These are phyloP conservation scores for Mycena latifolia DNA, from an alignment of 768 basidiomycete genomes.

Conservation along the genomic window DNA sequence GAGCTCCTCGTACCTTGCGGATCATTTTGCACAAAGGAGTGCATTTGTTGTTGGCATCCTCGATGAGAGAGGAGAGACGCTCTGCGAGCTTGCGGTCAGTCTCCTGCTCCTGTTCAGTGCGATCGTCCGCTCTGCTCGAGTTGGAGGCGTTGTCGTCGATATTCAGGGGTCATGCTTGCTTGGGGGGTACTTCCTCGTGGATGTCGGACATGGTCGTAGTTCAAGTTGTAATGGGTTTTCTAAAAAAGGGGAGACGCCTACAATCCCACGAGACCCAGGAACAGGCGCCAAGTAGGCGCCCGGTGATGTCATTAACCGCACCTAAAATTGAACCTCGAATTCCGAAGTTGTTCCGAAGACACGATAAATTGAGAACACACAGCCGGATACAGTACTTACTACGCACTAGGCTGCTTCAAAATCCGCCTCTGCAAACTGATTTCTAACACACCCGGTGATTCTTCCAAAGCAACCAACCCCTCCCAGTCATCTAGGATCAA, in stretches of 20 bases:
- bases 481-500: conserved; percentile 43
- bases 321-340: no score
- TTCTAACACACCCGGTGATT: conserved; percentile 41
- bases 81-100: background rate
- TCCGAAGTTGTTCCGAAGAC: no score
- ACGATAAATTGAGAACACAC: no score
- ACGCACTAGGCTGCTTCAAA: conserved; percentile 1
- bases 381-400: background rate
- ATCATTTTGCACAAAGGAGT: conserved; percentile 50
- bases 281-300: no score
- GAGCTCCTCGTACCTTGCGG: conserved; percentile 43
- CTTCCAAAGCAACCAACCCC: conserved; percentile 44
- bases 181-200: no score
- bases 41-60: background rate
- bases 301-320: no score
- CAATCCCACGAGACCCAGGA: no score
- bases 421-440: conserved; percentile 36
- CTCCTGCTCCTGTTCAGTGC: conserved; percentile 41
- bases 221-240: background rate
- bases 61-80: background rate
- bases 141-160: no score
- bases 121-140: conserved; percentile 24
- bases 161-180: no score
- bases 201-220: background rate
- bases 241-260: no score